Base-by-base conservation (phyloP, 2,329 filamentous ascomycete genomes). In the Calonectria fujianensis region DNA sequence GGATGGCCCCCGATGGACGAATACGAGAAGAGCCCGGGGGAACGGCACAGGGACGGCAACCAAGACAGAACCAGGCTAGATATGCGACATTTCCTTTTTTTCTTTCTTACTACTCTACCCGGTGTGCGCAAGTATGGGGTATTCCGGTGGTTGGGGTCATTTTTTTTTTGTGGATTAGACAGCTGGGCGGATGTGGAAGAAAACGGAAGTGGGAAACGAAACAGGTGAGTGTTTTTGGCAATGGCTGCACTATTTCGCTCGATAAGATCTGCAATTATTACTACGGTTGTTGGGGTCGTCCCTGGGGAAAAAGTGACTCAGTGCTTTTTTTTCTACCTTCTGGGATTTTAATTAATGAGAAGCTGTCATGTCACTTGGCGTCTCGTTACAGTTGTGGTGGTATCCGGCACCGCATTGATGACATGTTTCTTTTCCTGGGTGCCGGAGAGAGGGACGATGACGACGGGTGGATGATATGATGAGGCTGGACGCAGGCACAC, bases 1-100 rank as follows among this genome's bases (percentile, higher is more conserved):
- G 72, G 72, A 63, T 74, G 66, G 24, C 69, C 71, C 72, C 69
- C 61, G 72, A 74, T 51, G 13, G 51, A 51, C 16, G 67, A 74
- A 74, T 74, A 74, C 72, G 72, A 74, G 71, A 35, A 32, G 59
- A 63, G 72, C 52, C 72, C 67, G 61, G 72, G 71, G 72, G 61
- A 67, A 37, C 61, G 67, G 72, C 48, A 70, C 41, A 67, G 29
- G 41, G 41, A 68, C 67, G 67, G 72, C 59, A 70, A 70, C 66
- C 59, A 57, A 45, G 59, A 69, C 51, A 52, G 61, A 54, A 70
- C 59, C 31, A 41, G 35, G 59, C 41, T 54, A 68, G 72, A 74
- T 70, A 70, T 51, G 72, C 61, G 72, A 73, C 45, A 48, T 48
- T 48, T 11, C 45, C 37, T 61, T 68, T 67, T 57, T 35, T 68